Base-by-base conservation (phyloP, 108 stramenopile genomes). In the Pelagomonas calceolata region DNA sequence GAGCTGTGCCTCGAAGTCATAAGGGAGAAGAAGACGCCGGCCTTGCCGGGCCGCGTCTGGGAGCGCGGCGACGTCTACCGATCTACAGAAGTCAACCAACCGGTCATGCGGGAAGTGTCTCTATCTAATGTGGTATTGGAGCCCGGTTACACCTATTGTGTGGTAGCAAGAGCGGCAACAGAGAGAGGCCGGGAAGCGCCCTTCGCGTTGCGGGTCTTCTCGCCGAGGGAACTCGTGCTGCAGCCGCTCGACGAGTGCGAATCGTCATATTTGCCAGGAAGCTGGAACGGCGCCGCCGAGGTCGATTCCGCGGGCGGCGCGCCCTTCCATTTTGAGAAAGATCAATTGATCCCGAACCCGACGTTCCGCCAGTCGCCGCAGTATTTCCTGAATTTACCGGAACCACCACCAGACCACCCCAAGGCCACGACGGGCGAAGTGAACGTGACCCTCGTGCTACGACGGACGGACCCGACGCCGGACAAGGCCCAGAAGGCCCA, bases 291-390 rank as follows among this genome's bases (percentile, higher is more conserved):
- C 43, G 77, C 69, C 36, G 46, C 51, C 32, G 82, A 82, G 60
- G 34, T 73, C 36, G 82, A 84, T 73, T 80, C 80, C 29, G 76
- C 81, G 51, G 84, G 84, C 44, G 84, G 84, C 31, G 21, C 51
- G 51, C 51, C 51, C 26, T 12, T 60, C 21, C 37, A 64, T 14
- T 66, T 74, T 15, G 75, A 78, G 34, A 73, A 77, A 44, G 73
- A 46, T 26, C 21, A 9, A 1, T 1, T 26, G 21, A 82, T 71
- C 36, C 60, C 63, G 18, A 26, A 17, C 21, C 78, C 82, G 5
- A 82, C 78, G 79, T 84, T 78, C 79, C 82, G 84, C 77, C 84
- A 83, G 36, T 82, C 82, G 64, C 84, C 84, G 32, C 84, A 84
- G 78, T 84, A 80, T 60, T 75, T 79, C 67, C 66, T 81, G 32